phyloP scores from a whole-genome alignment of 257 asterid genomes.

The Solanum dulcamara region DNA sequence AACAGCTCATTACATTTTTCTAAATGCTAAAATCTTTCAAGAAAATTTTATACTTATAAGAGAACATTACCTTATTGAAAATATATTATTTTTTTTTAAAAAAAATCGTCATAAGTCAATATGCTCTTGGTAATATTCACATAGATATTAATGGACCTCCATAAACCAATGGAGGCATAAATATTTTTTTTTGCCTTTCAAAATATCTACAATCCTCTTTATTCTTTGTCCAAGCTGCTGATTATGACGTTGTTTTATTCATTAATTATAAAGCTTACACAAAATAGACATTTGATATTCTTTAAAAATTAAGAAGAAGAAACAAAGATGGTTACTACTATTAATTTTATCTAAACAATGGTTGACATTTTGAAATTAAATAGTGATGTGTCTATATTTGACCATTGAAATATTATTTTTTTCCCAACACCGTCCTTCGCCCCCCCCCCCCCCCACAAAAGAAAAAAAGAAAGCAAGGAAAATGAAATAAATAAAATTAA shows the following conservation, averaged over 20 bases:
- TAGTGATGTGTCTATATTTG: neutral
- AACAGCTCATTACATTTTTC: neutral
- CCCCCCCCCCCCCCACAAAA: neutral
- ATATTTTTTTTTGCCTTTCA: neutral
- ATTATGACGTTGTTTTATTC: neutral
- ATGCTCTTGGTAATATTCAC: neutral
- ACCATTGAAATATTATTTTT: neutral
- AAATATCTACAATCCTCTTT: neutral
- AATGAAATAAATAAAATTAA: neutral
- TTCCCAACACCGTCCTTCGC: neutral
- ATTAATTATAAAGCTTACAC: neutral
- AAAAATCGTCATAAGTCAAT: neutral
- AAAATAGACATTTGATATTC: neutral
- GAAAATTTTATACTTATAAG: neutral
- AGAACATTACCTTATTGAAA: neutral
- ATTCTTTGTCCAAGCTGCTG: neutral
- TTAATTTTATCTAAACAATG: neutral
- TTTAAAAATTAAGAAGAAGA: neutral
- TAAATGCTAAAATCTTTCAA: neutral
- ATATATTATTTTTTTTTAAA: neutral
- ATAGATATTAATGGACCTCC: neutral
- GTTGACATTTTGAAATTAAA: neutral
- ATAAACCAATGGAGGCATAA: no score
- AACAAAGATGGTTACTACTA: neutral
- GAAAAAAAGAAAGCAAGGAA: neutral